Base-by-base conservation (phyloP, 2,329 filamentous ascomycete species). In the Biscogniauxia marginata region DNA sequence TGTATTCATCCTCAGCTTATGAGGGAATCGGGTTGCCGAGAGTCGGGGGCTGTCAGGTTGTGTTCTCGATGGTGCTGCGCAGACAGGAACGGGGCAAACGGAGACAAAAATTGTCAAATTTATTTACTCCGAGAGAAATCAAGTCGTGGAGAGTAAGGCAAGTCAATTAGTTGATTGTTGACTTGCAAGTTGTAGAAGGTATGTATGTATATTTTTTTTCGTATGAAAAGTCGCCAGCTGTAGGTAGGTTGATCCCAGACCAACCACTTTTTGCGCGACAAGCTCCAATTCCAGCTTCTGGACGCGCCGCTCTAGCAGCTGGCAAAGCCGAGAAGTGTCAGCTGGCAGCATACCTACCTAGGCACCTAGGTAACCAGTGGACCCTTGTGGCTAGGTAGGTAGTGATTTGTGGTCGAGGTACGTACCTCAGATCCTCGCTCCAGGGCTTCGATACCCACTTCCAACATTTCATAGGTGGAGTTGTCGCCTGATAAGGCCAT, bases 211-310 rank as follows among this genome's bases (percentile, higher is more conserved):
- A 4, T 30, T 30, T 30, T 30, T 30, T 30, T 30, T 30, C 13
- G 8, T 30, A 30, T 9, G 3, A 7, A 30, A 30, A 30, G 25
- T 3, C 25, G 25, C 25, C 25, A 30, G 25, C 25, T 30, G 25
- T 30, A 39, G 13, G 30, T 18, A 46, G 52, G 25, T 49, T 50
- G 45, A 51, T 52, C 50, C 46, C 50, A 57, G 55, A 58, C 56
- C 54, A 53, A 59, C 53, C 50, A 59, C 54, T 61, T 63, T 63
- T 63, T 63, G 59, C 64, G 63, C 65, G 65, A 66, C 63, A 56
- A 65, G 63, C 63, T 59, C 53, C 45, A 46, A 22, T 16, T 46
- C 20, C 44, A 46, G 30, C 16, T 34, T 34, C 30, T 34, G 7
- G 30, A 34, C 30, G 30, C 30, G 30, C 30, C 30, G n/a, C n/a